Evolutionary conservation across 371 early-diverging fungal species (phyloP).

Genomic region (Mortierella sp.): DNA sequence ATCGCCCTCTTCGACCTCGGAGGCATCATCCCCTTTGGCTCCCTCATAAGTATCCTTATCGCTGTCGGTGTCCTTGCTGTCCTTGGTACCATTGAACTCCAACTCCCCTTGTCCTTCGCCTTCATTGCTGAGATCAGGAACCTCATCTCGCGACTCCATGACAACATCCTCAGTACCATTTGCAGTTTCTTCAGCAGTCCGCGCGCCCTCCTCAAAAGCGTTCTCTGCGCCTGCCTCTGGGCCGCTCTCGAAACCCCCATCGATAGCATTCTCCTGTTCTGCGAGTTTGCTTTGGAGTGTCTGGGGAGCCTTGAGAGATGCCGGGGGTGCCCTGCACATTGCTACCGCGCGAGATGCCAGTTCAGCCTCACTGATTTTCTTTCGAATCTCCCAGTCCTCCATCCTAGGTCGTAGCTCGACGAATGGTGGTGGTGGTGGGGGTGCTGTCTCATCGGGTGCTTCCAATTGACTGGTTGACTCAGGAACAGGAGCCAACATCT

Average conservation of each 20-base stretch:
- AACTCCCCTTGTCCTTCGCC: background rate
- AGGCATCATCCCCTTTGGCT: background rate
- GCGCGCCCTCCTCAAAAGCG: slow-evolving; percentile 3
- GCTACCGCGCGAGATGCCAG: slow-evolving; percentile 48
- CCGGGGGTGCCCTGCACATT: slow-evolving; percentile 51
- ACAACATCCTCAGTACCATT: background rate
- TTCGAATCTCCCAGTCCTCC: slow-evolving; percentile 54
- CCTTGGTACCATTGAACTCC: background rate
- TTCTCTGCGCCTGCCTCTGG: background rate
- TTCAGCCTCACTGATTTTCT: slow-evolving; percentile 51
- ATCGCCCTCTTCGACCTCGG: background rate
- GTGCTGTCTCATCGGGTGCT: background rate
- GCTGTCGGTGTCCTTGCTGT: background rate
- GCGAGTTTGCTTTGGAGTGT: slow-evolving; percentile 40
- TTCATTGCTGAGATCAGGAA: background rate
- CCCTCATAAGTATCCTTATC: slow-evolving; percentile 16
- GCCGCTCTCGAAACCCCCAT: slow-evolving; percentile 12
- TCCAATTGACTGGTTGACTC: background rate
- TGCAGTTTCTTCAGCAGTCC: background rate
- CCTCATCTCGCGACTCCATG: background rate
- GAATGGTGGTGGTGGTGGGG: background rate
- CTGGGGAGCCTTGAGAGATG: slow-evolving; percentile 49
- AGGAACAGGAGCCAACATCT: background rate
- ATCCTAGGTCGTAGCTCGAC: slow-evolving; percentile 38
- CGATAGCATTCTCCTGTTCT: slow-evolving; percentile 19